A percentile compares a stretch with the other conserved stretches of the same genome.
phyloP scores from a whole-genome alignment of 129 eudicot species.

The Helichrysum umbraculigerum region DNA sequence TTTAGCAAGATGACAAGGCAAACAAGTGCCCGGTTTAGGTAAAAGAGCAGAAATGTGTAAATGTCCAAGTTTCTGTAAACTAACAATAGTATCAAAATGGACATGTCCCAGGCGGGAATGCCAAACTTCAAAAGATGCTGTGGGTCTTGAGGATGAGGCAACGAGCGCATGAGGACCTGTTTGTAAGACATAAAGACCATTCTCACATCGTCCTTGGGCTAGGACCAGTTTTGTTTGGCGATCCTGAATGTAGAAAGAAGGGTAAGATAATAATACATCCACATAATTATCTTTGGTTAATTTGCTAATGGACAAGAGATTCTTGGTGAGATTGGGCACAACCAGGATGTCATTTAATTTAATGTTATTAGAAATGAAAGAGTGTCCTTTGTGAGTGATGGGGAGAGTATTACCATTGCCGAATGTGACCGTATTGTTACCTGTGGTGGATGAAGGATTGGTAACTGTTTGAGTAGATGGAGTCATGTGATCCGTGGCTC shows the following conservation, averaged over 20 bases:
- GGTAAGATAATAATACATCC: background rate
- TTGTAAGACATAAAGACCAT: background rate
- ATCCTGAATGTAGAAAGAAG: background rate
- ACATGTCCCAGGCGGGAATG: background rate
- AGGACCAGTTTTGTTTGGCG: background rate
- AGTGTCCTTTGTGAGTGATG: background rate
- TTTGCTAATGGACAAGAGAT: background rate
- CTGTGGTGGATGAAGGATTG: background rate
- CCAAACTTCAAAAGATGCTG: background rate
- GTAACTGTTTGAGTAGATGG: background rate
- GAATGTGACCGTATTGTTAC: background rate
- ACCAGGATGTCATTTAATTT: background rate
- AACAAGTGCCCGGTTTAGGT: background rate
- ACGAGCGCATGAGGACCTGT: background rate
- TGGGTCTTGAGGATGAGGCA: background rate
- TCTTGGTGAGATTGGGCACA: background rate
- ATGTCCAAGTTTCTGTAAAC: background rate
- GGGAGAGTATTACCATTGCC: constrained; percentile 1
- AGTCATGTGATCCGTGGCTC: constrained; percentile 8
- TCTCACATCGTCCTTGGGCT: background rate
- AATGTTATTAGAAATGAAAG: background rate
- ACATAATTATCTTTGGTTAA: background rate
- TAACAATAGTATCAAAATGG: background rate
- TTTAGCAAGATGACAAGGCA: background rate
- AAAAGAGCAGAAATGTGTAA: background rate